phyloP scores from a whole-genome alignment of 164 flowering plant species.

The Stephania japonica region DNA sequence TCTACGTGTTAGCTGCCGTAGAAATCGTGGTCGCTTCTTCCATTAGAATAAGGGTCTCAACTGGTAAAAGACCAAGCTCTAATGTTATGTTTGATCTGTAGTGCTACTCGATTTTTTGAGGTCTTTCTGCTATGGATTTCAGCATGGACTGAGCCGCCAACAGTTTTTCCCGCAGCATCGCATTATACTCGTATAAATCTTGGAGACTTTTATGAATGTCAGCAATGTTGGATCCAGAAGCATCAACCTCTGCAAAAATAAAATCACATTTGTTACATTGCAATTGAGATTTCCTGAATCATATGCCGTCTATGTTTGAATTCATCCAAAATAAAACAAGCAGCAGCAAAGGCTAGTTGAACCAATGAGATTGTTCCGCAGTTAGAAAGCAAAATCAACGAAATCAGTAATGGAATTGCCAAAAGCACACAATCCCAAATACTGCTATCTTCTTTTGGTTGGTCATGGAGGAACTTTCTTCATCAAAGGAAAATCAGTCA shows the following conservation, averaged over 20 bases:
- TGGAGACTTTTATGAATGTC: constrained; percentile 57
- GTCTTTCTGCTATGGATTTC: constrained; percentile 29
- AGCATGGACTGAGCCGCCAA: constrained; percentile 45
- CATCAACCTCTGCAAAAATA: constrained; percentile 38
- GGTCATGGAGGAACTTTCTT: neutral
- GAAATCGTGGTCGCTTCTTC: neutral
- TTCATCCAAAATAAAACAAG: neutral
- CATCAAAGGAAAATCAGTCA: neutral
- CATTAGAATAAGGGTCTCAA: neutral
- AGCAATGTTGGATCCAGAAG: constrained; percentile 36
- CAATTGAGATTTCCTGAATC: neutral
- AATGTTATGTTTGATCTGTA: constrained; percentile 8
- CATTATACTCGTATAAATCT: constrained; percentile 58
- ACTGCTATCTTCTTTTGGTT: neutral
- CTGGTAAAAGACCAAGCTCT: neutral
- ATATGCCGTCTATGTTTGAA: neutral
- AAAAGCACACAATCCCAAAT: neutral
- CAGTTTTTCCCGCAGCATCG: constrained; percentile 58
- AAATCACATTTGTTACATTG: neutral
- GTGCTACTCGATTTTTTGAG: neutral
- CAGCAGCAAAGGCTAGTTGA: neutral
- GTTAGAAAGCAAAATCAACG: neutral
- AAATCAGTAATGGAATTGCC: neutral
- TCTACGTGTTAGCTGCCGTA: neutral
- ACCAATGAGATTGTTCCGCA: neutral